Percentiles rank a stretch among this genome's conserved stretches.
Evolutionary conservation across 2,329 filamentous ascomycete species (phyloP).

Genomic region (Colletotrichum shisoi): DNA sequence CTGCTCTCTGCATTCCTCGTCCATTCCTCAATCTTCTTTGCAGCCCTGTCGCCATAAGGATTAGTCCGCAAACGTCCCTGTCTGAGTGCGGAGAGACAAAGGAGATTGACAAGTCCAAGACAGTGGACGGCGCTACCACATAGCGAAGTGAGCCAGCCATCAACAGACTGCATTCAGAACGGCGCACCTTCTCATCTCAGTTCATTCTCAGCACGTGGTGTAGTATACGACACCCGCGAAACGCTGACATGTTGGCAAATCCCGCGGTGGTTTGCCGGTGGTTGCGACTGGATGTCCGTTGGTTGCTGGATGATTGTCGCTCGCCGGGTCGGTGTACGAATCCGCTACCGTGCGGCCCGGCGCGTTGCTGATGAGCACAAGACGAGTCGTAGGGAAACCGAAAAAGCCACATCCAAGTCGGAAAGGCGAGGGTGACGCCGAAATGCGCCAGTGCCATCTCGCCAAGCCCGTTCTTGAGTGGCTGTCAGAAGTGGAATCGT

Average conservation of each 20-base stretch:
- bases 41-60: conserved; percentile 3
- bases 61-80: conserved; percentile 24
- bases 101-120: conserved; percentile 31
- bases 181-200: conserved; percentile 29
- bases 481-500: conserved; percentile 8
- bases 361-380: conserved; percentile 10
- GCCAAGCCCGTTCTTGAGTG: conserved; percentile 26
- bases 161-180: conserved; percentile 30
- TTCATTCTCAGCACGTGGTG: conserved; percentile 25
- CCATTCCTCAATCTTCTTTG: conserved; percentile 12
- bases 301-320: neutral
- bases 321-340: neutral
- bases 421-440: neutral
- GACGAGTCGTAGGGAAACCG: conserved; percentile 3
- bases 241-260: conserved; percentile 16
- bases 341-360: neutral
- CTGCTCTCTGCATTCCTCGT: conserved; percentile 21
- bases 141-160: conserved; percentile 15
- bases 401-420: conserved; percentile 3
- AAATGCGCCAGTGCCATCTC: conserved; percentile 9
- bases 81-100: conserved; percentile 32
- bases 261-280: neutral
- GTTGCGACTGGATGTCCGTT: neutral
- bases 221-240: neutral
- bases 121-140: conserved; percentile 26